Percentiles rank a stretch among this genome's conserved stretches.
Conservation (phyloP, 2,329 filamentous ascomycete genomes). For the Leptographium flavum region DNA sequence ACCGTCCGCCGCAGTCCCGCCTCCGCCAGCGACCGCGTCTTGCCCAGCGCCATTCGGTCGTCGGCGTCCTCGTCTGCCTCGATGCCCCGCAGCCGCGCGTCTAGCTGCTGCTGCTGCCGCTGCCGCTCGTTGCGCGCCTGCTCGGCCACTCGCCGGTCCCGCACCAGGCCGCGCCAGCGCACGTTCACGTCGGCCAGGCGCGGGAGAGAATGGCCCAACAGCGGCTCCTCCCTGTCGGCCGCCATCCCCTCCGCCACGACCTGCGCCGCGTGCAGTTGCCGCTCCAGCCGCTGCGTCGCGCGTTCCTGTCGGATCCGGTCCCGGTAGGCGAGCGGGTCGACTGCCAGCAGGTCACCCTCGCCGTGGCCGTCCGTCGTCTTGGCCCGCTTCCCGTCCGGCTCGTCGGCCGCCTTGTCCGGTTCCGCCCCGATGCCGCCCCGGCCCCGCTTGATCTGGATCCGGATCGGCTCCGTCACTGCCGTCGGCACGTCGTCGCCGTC, state of each 20-base stretch:
- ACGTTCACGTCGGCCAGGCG: constrained; percentile 39
- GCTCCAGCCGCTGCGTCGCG: constrained; percentile 54
- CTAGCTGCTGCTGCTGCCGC: too few relatives aligned
- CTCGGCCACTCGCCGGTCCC: constrained; percentile 55
- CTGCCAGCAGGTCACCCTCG: constrained; percentile 17
- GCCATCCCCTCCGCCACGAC: constrained; percentile 69
- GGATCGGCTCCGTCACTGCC: constrained; percentile 53
- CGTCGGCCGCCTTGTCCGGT: constrained; percentile 56
- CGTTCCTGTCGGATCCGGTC: constrained; percentile 57
- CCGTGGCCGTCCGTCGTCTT: constrained; percentile 7
- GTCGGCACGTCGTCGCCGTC: constrained; percentile 2
- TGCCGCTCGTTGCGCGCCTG: constrained; percentile 41
- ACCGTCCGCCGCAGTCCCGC: constrained; percentile 33
- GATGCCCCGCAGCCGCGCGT: constrained; percentile 26
- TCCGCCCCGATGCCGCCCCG: constrained; percentile 59
- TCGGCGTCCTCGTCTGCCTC: constrained; percentile 68
- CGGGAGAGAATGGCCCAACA: constrained; percentile 2
- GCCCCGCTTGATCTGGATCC: constrained; percentile 62
- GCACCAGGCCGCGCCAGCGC: constrained; percentile 64
- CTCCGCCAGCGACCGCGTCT: constrained; percentile 28
- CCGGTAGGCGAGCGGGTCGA: constrained; percentile 55
- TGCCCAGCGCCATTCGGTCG: constrained; percentile 62
- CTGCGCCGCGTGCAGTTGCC: constrained; percentile 62
- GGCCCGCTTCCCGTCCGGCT: constrained; percentile 46
- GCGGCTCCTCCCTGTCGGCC: constrained; percentile 28